Evolutionary conservation across 257 asterid species (phyloP).

Genomic region (Thymus mandschuricus): DNA sequence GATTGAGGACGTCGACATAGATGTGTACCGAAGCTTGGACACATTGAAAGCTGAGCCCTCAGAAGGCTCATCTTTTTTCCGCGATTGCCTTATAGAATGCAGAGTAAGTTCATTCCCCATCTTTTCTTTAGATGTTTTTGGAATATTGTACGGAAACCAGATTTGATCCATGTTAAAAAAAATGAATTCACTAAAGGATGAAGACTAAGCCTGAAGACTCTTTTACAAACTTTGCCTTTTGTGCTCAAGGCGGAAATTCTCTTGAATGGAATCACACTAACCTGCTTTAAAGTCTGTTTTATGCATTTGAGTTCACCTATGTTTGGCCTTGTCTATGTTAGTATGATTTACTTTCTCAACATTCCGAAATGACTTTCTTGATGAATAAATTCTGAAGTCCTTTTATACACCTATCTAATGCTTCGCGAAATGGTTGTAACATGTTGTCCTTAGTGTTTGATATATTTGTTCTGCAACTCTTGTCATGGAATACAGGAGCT

Average conservation of each 20-base stretch:
- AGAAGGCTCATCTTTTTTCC: neutral
- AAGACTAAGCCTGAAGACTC: too few species aligned
- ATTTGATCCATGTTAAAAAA: too few species aligned
- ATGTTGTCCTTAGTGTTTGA: neutral
- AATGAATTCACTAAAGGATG: too few species aligned
- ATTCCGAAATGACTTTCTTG: too few species aligned
- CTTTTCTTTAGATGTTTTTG: neutral
- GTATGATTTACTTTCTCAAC: too few species aligned
- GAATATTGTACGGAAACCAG: neutral
- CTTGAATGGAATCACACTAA: too few species aligned
- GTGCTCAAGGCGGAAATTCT: too few species aligned
- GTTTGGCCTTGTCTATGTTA: too few species aligned
- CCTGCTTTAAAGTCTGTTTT: too few species aligned
- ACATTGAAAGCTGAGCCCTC: neutral
- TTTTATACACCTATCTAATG: neutral
- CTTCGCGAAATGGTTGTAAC: neutral
- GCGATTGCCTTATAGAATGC: neutral
- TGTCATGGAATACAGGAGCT: constrained; percentile 65
- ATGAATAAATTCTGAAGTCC: too few species aligned
- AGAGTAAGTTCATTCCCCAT: neutral
- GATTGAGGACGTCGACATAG: neutral
- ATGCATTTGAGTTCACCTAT: too few species aligned
- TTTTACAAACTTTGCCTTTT: too few species aligned
- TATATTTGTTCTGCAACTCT: constrained; percentile 18
- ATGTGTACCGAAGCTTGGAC: neutral